These are phyloP conservation scores for Cardamine occulta DNA, from an alignment of 345 rosid species.

Conservation along the genomic window DNA sequence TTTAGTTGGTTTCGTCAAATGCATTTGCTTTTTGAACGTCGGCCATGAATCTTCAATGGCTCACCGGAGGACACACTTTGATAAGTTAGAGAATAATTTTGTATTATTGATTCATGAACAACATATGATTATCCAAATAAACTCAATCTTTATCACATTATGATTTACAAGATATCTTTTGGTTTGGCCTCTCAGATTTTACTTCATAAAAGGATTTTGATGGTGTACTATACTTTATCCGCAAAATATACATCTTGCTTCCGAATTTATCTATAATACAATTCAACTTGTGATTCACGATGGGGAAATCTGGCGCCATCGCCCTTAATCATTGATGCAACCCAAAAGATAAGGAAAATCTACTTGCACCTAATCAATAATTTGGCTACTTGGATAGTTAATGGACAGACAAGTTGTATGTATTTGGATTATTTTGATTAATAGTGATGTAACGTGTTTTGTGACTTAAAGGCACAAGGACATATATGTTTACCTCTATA, in stretches of 20 bases:
- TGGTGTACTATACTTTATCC: no score
- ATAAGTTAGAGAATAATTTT: no score
- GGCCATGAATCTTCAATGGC: not conserved
- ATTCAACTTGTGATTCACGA: no score
- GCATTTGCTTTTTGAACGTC: not conserved
- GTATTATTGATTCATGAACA: no score
- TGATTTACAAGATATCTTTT: no score
- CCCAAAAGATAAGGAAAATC: not conserved
- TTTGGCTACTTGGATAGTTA: not conserved
- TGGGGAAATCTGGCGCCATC: not conserved
- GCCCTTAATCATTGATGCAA: not conserved
- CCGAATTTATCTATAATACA: no score
- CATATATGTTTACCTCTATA: not conserved
- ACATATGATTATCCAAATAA: no score
- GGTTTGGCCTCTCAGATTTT: no score
- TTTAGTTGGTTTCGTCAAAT: slow-evolving; percentile 11
- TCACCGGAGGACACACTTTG: no score
- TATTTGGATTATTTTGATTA: not conserved
- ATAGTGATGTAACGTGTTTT: not conserved
- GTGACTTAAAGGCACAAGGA: not conserved
- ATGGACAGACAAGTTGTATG: not conserved
- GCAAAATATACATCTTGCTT: no score
- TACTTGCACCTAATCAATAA: not conserved
- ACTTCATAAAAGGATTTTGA: no score
- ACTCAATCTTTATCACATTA: no score